Conservation (phyloP, 495 filamentous ascomycete genomes). For the Neurospora sp. region DNA sequence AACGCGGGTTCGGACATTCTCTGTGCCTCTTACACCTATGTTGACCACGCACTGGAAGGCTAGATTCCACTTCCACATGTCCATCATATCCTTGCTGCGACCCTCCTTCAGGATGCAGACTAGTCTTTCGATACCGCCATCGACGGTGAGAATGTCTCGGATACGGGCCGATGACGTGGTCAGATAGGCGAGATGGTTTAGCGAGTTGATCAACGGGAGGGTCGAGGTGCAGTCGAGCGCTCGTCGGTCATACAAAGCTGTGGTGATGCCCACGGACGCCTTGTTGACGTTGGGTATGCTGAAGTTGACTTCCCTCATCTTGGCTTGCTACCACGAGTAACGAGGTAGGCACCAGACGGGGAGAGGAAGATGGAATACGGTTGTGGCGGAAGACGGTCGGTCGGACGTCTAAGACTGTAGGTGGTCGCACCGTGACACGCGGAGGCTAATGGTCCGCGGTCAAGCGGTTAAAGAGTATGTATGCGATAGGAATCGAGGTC, state of each 20-base stretch:
- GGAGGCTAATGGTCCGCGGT: neutral
- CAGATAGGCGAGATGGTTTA: conserved; percentile 96
- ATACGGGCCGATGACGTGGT: conserved; percentile 98
- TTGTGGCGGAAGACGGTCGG: neutral
- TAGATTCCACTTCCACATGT: conserved; percentile 99
- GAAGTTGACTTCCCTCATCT: conserved; percentile 99
- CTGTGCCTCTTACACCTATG: conserved; percentile 92
- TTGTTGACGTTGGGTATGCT: conserved; percentile 99
- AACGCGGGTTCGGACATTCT: conserved; percentile 83
- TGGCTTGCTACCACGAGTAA: conserved; percentile 26
- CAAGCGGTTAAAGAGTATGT: neutral
- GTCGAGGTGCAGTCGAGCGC: conserved; percentile 98
- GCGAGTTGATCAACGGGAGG: conserved; percentile 90
- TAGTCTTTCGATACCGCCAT: conserved; percentile 92
- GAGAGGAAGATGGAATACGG: conserved; percentile 5
- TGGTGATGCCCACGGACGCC: conserved; percentile 97
- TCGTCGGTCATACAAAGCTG: conserved; percentile 92
- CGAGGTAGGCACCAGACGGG: conserved; percentile 26
- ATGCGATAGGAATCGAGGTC: neutral
- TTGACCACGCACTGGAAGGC: conserved; percentile 98
- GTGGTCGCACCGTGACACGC: neutral
- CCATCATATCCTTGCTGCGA: conserved; percentile 94
- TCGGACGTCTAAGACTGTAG: neutral
- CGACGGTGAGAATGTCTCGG: conserved; percentile 92
- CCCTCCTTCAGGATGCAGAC: conserved; percentile 97